phyloP scores from a whole-genome alignment of 768 basidiomycete species.

The Boletellus ananiceps region DNA sequence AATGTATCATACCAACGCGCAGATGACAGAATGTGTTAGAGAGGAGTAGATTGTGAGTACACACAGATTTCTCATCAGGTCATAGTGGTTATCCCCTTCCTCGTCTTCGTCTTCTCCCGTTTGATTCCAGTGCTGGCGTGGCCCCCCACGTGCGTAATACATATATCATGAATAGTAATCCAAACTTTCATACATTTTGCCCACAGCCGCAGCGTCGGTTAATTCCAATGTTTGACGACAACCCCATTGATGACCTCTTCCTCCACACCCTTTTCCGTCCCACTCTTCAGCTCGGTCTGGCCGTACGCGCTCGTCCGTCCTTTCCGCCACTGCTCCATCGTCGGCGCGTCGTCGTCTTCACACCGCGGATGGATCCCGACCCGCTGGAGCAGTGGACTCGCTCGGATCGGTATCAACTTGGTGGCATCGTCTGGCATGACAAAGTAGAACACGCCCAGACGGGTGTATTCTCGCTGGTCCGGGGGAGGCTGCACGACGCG shows the following conservation, averaged over 20 bases:
- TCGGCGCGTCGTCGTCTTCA: constrained; percentile 41
- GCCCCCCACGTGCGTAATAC: too few relatives aligned
- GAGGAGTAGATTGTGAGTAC: too few relatives aligned
- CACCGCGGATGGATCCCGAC: constrained; percentile 38
- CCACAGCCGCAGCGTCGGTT: neutral
- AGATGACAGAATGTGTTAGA: too few relatives aligned
- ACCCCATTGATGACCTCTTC: constrained; percentile 54
- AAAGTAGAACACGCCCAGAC: constrained; percentile 60
- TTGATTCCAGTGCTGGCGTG: too few relatives aligned
- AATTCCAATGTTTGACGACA: constrained; percentile 30
- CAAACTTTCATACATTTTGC: constrained; percentile 24
- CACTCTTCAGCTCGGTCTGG: constrained; percentile 38
- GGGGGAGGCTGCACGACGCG: constrained; percentile 55
- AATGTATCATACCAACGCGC: too few relatives aligned
- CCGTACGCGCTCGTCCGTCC: constrained; percentile 52
- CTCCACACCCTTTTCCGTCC: constrained; percentile 43
- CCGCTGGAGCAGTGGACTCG: constrained; percentile 47
- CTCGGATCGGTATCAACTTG: constrained; percentile 39
- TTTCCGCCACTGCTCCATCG: constrained; percentile 50
- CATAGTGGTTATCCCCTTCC: too few relatives aligned
- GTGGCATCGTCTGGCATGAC: constrained; percentile 47
- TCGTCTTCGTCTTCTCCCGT: too few relatives aligned
- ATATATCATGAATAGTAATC: neutral
- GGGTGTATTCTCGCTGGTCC: constrained; percentile 46
- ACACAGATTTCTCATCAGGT: too few relatives aligned